phyloP scores from a whole-genome alignment of 805 yeast species.

The Kluyveromyces siamensis region DNA sequence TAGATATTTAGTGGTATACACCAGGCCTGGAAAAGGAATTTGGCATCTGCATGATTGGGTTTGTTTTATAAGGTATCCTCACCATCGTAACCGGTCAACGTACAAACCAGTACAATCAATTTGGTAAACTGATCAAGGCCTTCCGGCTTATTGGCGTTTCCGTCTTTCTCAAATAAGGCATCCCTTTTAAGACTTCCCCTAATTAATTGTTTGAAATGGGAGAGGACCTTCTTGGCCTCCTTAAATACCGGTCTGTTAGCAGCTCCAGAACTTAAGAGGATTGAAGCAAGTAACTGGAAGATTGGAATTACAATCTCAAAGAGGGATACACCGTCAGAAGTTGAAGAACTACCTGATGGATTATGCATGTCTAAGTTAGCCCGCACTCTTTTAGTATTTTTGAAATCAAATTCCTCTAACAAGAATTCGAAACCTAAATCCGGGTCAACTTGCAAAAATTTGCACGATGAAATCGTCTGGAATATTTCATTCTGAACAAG shows the following conservation, averaged over 20 bases:
- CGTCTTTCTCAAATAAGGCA: slow-evolving; percentile 26
- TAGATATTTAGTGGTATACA: neutral
- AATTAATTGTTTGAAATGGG: slow-evolving; percentile 44
- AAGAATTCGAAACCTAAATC: slow-evolving; percentile 61
- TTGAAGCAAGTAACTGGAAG: slow-evolving; percentile 61
- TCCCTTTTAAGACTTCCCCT: slow-evolving; percentile 58
- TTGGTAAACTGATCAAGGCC: slow-evolving; percentile 47
- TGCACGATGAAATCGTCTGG: slow-evolving; percentile 46
- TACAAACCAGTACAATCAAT: slow-evolving; percentile 43
- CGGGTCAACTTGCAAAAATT: slow-evolving; percentile 60
- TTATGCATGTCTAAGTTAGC: slow-evolving; percentile 45
- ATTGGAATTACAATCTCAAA: slow-evolving; percentile 65
- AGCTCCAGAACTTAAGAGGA: slow-evolving; percentile 69
- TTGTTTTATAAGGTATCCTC: slow-evolving; percentile 10
- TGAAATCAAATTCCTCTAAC: slow-evolving; percentile 30
- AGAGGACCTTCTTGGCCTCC: slow-evolving; percentile 44
- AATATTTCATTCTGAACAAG: slow-evolving; percentile 68
- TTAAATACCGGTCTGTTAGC: slow-evolving; percentile 51
- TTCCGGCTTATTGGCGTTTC: slow-evolving; percentile 18
- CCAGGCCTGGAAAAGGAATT: neutral
- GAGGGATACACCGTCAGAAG: slow-evolving; percentile 36
- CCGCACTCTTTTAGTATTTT: slow-evolving; percentile 29
- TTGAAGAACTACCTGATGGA: slow-evolving; percentile 32
- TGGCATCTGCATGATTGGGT: neutral
- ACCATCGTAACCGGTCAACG: slow-evolving; percentile 39